These are phyloP conservation scores for Pythium brassicae DNA, from an alignment of 352 stramenopile genomes.

Conservation along the genomic window DNA sequence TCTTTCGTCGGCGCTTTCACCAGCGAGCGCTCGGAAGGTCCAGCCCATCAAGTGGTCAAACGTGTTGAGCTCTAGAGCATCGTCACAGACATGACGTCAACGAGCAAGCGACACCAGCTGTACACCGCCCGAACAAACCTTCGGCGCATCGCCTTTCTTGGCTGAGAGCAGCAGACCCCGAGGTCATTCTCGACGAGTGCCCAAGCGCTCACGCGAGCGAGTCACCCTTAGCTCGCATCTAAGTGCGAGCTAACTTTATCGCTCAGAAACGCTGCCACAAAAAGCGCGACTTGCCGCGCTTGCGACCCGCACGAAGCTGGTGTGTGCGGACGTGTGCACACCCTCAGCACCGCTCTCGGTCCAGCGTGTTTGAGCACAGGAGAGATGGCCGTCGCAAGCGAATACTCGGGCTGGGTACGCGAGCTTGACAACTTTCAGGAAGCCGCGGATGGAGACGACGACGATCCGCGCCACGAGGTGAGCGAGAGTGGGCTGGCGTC, in stretches of 20 bases:
- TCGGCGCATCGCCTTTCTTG: conserved; percentile 17
- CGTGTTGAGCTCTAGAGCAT: conserved; percentile 36
- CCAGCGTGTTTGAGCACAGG: background rate
- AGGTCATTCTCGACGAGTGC: conserved; percentile 8
- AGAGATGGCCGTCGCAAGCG: conserved; percentile 14
- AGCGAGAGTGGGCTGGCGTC: background rate
- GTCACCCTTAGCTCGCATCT: too few relatives aligned
- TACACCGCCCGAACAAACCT: conserved; percentile 9
- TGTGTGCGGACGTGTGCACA: background rate
- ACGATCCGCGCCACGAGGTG: conserved; percentile 12
- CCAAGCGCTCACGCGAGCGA: too few relatives aligned
- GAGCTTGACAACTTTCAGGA: conserved; percentile 16
- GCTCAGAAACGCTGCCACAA: too few relatives aligned
- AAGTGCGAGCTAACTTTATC: too few relatives aligned
- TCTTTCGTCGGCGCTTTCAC: conserved; percentile 11
- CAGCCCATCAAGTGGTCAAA: conserved; percentile 65
- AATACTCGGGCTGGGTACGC: conserved; percentile 19
- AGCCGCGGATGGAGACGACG: background rate
- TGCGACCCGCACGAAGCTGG: background rate
- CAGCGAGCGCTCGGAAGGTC: conserved; percentile 34
- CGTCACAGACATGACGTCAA: too few relatives aligned
- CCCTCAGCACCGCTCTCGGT: background rate
- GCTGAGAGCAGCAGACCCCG: conserved; percentile 14
- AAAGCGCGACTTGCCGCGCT: background rate
- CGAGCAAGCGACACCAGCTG: background rate